Evolutionary conservation across 2,329 filamentous ascomycete genomes (phyloP), one percentile per base, ranked within the genome.

Genomic region (Clarireedia hainanense): DNA sequence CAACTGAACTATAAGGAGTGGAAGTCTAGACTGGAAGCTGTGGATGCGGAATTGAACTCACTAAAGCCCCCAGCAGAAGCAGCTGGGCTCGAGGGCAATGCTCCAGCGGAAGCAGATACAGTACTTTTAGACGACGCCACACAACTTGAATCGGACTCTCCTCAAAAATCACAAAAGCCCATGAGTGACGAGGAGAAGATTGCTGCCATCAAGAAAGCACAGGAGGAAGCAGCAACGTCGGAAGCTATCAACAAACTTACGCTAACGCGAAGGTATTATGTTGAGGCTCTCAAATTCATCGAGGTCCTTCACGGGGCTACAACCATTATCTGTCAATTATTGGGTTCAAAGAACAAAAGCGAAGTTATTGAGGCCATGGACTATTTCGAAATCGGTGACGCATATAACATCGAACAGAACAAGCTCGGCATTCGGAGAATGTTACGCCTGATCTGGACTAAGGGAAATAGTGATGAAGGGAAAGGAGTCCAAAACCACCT

Each of bases 301-400:
- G 87, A 96, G 59, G 87, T 95, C 5, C 77, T 99, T 23, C 89
- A 96, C 63, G 83, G 86, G 10, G 89, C 89, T 23, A 95, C 91
- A 1, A 80, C 80, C 7, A 84, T 84, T 2, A 85, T 97, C 36
- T 90, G 87, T 60, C 92, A 96, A 71, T 79, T 99, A 17, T 80
- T 99, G 3, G 89, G 90, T 5, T 95, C 94, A 30, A 89, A 89
- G 68, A 99, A 99, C 76, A 99, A 99, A 78, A 96, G 89, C 65
- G 94, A 99, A 70, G 89, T 97, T 26, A 96, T 99, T 60, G 95
- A 99, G 71, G 94, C 95, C 15, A 99, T 99, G 84, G 94, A 99
- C 69, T 99, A 95, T 73, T 95, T 99, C 64, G 91, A 95, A 64
- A 84, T 96, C 46, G 87, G 94, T 46, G 91, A 99, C 70, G 92